Evolutionary conservation across 305 asterid species (phyloP).

Genomic region (Stenogyne calaminthoides): DNA sequence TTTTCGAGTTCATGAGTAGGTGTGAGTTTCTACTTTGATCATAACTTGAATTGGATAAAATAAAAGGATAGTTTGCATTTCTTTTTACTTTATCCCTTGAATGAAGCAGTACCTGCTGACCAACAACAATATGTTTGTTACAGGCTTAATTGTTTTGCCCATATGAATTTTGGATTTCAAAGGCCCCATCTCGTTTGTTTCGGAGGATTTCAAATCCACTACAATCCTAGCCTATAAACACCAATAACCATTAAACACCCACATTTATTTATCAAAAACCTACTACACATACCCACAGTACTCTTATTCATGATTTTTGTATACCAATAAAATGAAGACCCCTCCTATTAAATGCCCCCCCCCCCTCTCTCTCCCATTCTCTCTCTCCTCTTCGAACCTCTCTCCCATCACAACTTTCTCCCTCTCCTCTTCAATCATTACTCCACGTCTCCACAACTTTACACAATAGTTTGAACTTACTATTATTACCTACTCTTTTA

Average conservation of each 20-base stretch:
- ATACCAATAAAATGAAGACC: too few relatives aligned
- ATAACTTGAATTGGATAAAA: background rate
- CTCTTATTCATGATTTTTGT: too few relatives aligned
- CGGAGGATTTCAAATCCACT: background rate
- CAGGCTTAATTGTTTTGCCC: background rate
- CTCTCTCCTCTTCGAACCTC: background rate
- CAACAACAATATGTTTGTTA: too few relatives aligned
- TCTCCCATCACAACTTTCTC: background rate
- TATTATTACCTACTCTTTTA: background rate
- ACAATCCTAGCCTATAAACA: background rate
- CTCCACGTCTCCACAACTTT: background rate
- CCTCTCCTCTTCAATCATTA: background rate
- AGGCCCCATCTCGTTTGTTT: background rate
- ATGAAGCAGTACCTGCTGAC: background rate
- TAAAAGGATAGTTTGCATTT: background rate
- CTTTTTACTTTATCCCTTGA: background rate
- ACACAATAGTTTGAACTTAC: background rate
- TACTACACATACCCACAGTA: too few relatives aligned
- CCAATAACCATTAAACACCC: background rate
- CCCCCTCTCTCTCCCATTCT: too few relatives aligned
- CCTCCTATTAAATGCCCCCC: too few relatives aligned
- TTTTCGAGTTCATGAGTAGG: background rate
- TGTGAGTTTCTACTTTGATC: constrained; percentile 12
- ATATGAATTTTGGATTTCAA: background rate
- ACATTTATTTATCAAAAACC: background rate